A percentile compares a stretch with the other conserved stretches of the same genome.
Evolutionary conservation across 2,329 filamentous ascomycete genomes (phyloP).

Genomic region (Chrysoporthe cubensis): DNA sequence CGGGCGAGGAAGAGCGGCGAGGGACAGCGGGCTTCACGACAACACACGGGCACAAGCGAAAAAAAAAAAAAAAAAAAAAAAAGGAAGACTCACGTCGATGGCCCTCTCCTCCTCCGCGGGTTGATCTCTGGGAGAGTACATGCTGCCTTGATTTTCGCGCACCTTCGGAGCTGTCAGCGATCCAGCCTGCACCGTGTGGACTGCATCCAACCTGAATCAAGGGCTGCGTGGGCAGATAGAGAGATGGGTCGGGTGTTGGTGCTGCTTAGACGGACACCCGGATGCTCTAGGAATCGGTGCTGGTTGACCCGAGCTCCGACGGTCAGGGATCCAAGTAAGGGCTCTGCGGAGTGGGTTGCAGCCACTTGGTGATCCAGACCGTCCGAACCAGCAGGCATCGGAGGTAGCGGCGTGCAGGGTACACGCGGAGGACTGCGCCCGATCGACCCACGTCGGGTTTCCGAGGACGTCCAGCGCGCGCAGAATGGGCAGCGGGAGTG

Average conservation of each 20-base stretch:
- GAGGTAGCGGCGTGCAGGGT: not conserved
- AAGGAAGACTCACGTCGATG: slow-evolving; percentile 38
- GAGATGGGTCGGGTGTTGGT: not conserved
- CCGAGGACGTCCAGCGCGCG: not conserved
- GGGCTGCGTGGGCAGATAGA: not conserved
- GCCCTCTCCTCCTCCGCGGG: slow-evolving; percentile 41
- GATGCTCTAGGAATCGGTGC: not conserved
- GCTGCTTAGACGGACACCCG: not conserved
- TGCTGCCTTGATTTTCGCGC: slow-evolving; percentile 39
- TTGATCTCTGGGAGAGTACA: slow-evolving; percentile 41
- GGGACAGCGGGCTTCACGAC: too few relatives aligned
- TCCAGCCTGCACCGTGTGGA: too few relatives aligned
- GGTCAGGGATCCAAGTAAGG: not conserved
- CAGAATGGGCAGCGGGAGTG: not conserved
- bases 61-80: not conserved
- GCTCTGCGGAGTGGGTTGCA: not conserved
- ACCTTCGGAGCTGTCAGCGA: slow-evolving; percentile 34
- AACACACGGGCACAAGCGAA: not conserved
- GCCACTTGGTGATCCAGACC: not conserved
- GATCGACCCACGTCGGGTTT: slow-evolving; percentile 14
- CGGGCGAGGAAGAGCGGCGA: too few relatives aligned
- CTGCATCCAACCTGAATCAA: not conserved
- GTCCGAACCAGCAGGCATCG: not conserved
- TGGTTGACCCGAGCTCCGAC: not conserved
- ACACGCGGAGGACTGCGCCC: slow-evolving; percentile 5